These are phyloP conservation scores for Gloeopeniophorella convolvens DNA, from an alignment of 768 basidiomycete genomes.

Conservation along the genomic window DNA sequence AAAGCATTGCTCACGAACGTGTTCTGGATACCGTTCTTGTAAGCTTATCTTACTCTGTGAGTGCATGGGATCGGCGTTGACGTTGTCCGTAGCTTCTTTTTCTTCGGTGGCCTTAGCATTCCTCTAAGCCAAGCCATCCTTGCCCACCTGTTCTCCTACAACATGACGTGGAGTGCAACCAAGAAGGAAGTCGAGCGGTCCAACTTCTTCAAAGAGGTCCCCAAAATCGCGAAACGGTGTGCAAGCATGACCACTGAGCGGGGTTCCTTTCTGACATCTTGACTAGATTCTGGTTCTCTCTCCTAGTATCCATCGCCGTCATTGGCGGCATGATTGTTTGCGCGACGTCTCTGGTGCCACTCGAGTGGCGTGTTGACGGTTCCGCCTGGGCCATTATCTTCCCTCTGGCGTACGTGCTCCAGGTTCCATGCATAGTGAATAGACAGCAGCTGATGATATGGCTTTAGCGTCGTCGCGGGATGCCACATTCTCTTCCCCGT, in stretches of 20 bases:
- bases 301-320: slow-evolving; percentile 46
- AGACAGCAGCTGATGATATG: not conserved
- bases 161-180: slow-evolving; percentile 74
- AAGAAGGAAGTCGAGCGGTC: slow-evolving; percentile 82
- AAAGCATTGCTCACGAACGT: slow-evolving; percentile 28
- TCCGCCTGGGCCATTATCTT: slow-evolving; percentile 67
- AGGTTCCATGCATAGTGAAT: slow-evolving; percentile 3
- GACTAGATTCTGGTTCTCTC: slow-evolving; percentile 53
- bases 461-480: slow-evolving; percentile 45
- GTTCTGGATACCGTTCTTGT: slow-evolving; percentile 38
- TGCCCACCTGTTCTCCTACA: slow-evolving; percentile 68
- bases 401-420: slow-evolving; percentile 54
- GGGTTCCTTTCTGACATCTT: not conserved
- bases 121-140: slow-evolving; percentile 60
- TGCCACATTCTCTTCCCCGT: slow-evolving; percentile 77
- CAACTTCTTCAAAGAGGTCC: slow-evolving; percentile 89
- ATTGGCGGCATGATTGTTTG: slow-evolving; percentile 57
- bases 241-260: too few species aligned
- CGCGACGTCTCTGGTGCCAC: slow-evolving; percentile 45
- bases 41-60: slow-evolving; percentile 16
- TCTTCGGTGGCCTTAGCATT: slow-evolving; percentile 70
- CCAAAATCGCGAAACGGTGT: slow-evolving; percentile 65
- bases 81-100: slow-evolving; percentile 51
- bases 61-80: not conserved
- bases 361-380: slow-evolving; percentile 57